A percentile compares a stretch with the other conserved stretches of the same genome.
phyloP scores from a whole-genome alignment of 2,329 filamentous ascomycete species.

The Claviceps fusiformis region DNA sequence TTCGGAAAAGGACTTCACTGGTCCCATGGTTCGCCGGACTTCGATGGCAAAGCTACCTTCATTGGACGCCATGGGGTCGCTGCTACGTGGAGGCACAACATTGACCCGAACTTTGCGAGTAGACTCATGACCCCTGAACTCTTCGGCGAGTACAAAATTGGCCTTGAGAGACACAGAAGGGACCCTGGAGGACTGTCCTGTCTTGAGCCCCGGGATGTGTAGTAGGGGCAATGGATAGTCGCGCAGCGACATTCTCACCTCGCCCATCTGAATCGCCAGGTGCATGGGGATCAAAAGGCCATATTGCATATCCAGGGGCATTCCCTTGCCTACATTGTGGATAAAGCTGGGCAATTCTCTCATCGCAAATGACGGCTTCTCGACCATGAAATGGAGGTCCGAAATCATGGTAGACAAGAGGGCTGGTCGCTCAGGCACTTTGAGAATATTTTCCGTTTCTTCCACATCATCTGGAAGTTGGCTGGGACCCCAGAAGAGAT shows the following conservation, averaged over 20 bases:
- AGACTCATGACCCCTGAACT: conserved; percentile 70
- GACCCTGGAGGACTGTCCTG: conserved; percentile 63
- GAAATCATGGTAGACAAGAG: conserved; percentile 69
- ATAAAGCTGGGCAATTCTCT: conserved; percentile 72
- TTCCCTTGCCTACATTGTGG: conserved; percentile 85
- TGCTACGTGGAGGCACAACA: conserved; percentile 57
- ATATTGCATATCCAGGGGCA: conserved; percentile 85
- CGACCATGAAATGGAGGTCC: conserved; percentile 72
- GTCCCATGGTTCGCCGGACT: conserved; percentile 79
- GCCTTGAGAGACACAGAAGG: conserved; percentile 75
- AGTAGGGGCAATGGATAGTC: conserved; percentile 90
- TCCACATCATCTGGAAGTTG: conserved; percentile 69
- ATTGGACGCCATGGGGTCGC: conserved; percentile 39
- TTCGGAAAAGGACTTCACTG: conserved; percentile 93
- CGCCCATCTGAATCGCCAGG: conserved; percentile 78
- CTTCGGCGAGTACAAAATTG: conserved; percentile 92
- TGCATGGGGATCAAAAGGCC: conserved; percentile 81
- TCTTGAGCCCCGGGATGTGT: conserved; percentile 73
- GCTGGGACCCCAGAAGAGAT: conserved; percentile 69
- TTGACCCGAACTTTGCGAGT: conserved; percentile 69
- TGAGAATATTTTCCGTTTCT: conserved; percentile 72
- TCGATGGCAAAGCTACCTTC: conserved; percentile 66
- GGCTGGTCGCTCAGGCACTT: conserved; percentile 72
- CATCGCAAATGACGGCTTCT: conserved; percentile 86
- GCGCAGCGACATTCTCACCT: conserved; percentile 71